These are phyloP conservation scores for Sporothrix brunneoviolacea DNA, from an alignment of 2,329 filamentous ascomycete species.

Conservation along the genomic window DNA sequence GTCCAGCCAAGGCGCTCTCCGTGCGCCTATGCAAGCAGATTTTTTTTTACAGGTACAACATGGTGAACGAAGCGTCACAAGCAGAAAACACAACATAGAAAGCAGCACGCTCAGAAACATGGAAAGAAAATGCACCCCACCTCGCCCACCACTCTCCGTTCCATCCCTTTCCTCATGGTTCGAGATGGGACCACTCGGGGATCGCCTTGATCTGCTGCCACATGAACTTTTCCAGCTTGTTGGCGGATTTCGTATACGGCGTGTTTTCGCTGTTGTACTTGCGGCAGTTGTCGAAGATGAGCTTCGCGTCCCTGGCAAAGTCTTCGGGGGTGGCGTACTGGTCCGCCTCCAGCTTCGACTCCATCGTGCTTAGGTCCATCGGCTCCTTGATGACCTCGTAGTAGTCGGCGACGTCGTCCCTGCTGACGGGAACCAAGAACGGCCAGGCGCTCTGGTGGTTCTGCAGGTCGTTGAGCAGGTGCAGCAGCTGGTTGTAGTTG, in stretches of 20 bases:
- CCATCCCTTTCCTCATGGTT: no score
- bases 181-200: constrained; percentile 70
- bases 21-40: no score
- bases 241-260: constrained; percentile 89
- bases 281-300: constrained; percentile 92
- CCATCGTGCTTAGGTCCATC: constrained; percentile 98
- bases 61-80: no score
- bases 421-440: constrained; percentile 87
- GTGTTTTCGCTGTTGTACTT: constrained; percentile 95
- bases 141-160: no score
- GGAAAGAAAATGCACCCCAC: no score
- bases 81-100: no score
- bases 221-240: constrained; percentile 90
- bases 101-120: no score
- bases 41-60: no score
- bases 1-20: no score
- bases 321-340: constrained; percentile 87
- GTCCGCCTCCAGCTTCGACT: constrained; percentile 88
- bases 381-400: constrained; percentile 97
- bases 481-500: constrained; percentile 89
- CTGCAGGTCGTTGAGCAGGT: constrained; percentile 89
- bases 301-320: constrained; percentile 78
- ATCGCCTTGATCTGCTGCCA: constrained; percentile 87
- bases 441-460: constrained; percentile 93
- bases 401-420: constrained; percentile 94